phyloP scores from a whole-genome alignment of 1,139 yeast genomes.

The Kurtzmaniella quercitrusa region DNA sequence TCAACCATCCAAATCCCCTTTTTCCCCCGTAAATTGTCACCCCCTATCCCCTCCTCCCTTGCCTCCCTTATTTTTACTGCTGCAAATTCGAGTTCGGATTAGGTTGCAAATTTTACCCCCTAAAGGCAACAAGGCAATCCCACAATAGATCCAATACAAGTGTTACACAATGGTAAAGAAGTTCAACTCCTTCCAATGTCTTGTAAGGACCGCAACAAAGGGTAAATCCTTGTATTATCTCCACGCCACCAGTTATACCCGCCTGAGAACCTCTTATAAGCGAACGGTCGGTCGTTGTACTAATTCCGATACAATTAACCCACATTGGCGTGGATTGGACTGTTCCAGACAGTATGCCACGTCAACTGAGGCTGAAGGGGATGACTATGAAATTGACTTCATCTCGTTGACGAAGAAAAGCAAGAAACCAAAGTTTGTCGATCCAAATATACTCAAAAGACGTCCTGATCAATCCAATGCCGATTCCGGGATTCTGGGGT shows the following conservation, averaged over 20 bases:
- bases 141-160: too few relatives aligned
- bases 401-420: slow-evolving; percentile 25
- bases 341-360: slow-evolving; percentile 4
- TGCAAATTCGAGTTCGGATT: slow-evolving; percentile 1
- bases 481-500: slow-evolving; percentile 4
- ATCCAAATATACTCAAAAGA: slow-evolving; percentile 7
- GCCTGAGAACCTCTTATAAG: background rate
- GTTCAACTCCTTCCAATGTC: background rate
- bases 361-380: slow-evolving; percentile 9
- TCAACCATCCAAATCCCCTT: too few relatives aligned
- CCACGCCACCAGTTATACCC: background rate
- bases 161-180: background rate
- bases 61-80: background rate
- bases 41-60: too few relatives aligned
- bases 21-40: too few relatives aligned
- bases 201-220: background rate
- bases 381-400: slow-evolving; percentile 34
- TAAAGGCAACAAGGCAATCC: too few relatives aligned
- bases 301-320: background rate
- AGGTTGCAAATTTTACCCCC: background rate
- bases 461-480: slow-evolving; percentile 4
- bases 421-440: slow-evolving; percentile 4
- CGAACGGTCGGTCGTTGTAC: background rate
- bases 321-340: slow-evolving; percentile 1
- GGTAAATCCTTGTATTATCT: background rate